Evolutionary conservation across 164 flowering plant genomes (phyloP).

Genomic region (Buxus sempervirens): DNA sequence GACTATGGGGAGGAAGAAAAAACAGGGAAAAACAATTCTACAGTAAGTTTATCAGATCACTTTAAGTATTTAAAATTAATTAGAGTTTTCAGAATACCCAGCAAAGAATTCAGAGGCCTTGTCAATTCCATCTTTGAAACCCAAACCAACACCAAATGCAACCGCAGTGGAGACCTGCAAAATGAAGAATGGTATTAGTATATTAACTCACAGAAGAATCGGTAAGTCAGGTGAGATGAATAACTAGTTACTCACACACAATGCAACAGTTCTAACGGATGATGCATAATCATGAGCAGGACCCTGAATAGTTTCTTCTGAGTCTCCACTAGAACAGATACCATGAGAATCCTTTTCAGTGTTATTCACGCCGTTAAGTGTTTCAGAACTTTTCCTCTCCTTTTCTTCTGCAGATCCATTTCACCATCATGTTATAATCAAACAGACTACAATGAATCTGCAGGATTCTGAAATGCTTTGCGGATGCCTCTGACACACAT

Average conservation of each 20-base stretch:
- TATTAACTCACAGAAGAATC: slow-evolving; percentile 7
- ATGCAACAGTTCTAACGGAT: slow-evolving; percentile 60
- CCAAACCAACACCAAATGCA: slow-evolving; percentile 82
- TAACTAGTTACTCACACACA: slow-evolving; percentile 52
- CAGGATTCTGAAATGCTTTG: slow-evolving; percentile 27
- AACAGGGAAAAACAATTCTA: too few species aligned
- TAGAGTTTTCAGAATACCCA: slow-evolving; percentile 53
- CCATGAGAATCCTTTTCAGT: slow-evolving; percentile 17
- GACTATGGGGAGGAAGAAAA: too few species aligned
- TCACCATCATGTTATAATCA: slow-evolving; percentile 32
- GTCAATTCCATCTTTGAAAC: slow-evolving; percentile 76
- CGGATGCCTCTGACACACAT: slow-evolving; percentile 26
- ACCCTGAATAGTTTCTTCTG: slow-evolving; percentile 21
- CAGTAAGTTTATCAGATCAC: not conserved
- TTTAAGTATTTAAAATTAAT: not conserved
- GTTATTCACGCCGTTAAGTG: slow-evolving; percentile 20
- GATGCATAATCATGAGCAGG: slow-evolving; percentile 27
- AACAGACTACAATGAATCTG: slow-evolving; percentile 25
- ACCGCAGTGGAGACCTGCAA: slow-evolving; percentile 74
- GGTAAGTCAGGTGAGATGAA: not conserved
- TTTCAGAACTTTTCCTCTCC: slow-evolving; percentile 23
- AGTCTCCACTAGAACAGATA: slow-evolving; percentile 17
- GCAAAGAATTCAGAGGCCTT: slow-evolving; percentile 96
- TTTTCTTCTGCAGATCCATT: slow-evolving; percentile 45
- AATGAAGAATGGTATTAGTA: slow-evolving; percentile 11